Evolutionary conservation across 257 asterid genomes (phyloP), one percentile per base, ranked within the genome.

Genomic region (Lithospermum erythrorhizon): DNA sequence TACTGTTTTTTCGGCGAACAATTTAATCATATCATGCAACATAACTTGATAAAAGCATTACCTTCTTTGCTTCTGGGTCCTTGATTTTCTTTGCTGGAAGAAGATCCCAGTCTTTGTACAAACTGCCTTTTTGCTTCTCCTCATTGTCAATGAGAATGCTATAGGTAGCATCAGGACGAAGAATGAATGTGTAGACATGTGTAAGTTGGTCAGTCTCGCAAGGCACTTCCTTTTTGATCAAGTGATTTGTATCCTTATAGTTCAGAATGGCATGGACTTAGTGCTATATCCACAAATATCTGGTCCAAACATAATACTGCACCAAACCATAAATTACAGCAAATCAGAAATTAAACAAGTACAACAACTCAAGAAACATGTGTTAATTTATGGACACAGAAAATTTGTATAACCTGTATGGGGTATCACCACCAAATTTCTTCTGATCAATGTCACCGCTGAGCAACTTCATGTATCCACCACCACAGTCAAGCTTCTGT

Each of bases 71-170:
- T 58, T 64, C 35, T 23, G 65, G 57, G 53, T 64, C 75, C 49
- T 71, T 71, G 45, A 71, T 65, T 49, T 71, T 65, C 24, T 58
- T 65, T 47, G 75, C 70, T 14, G 75, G 75, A 21, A 65, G 67
- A 59, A 71, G 67, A 60, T 71, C 71, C 71, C 75, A 71, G 61
- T 71, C 75, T 6, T 62, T 71, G 47, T 71, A 71, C 63, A 71
- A 55, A 62, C 75, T 71, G 57, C 75, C 75, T 47, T 71, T 59
- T 25, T 61, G 64, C 62, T 70, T 71, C 60, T 71, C 71, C 15
- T 62, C 57, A 20, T 57, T 61, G 62, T 71, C 75, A 48, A 71
- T 61, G 54, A 63, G 65, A 52, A 71, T 24, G 22, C 57, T 65
- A 30, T 56, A 56, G n/a, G 60, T 56, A 56, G 60, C 60, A 56